Evolutionary conservation across 352 stramenopile species (phyloP), one percentile per base, ranked within the genome.

Genomic region (Saprolegnia parasitica): DNA sequence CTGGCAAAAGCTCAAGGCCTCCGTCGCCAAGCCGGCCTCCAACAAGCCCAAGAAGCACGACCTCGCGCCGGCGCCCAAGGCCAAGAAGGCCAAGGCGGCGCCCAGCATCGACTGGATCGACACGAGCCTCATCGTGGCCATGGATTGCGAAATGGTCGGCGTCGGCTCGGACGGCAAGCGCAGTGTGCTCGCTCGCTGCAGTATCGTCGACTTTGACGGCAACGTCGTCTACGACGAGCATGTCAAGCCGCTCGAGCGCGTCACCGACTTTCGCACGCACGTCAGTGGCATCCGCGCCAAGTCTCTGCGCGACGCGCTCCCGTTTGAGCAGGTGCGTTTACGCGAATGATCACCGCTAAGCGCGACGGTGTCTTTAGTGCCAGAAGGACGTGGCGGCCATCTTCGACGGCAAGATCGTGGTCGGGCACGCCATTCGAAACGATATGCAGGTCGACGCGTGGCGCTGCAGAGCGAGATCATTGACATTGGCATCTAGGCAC

Each of bases 131-230:
- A 91, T 95, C 65, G 72, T 93, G 23, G 87, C 74, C n/a, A 93
- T 95, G 84, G 87, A 95, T 83, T 95, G 87, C 72, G 87, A 95
- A 73, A 95, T 95, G 87, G 87, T 95, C 9, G 87, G 87, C 39
- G 87, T 95, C 3, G 87, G 87, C 0, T 68, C 88, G 18, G 87
- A 80, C 2, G 87, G 87, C 29, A 89, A 87, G 67, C 86, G 81
- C 26, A 93, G 86, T 50, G 87, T 90, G 40, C 71, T 95, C 23
- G 87, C 87, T 24, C 82, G 87, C n/a, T 95, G 87, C 76, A 93
- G 85, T 80, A 90, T 95, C 55, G 84, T 95, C 39, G 83, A 93
- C 74, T 95, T 87, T 64, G 76, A 95, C 15, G 87, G 87, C 62
- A 78, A 81, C 21, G 84, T 95, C 64, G 65, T 95, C 45, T 95